A percentile compares a stretch with the other conserved stretches of the same genome.
These are phyloP conservation scores for Curvularia hawaiiensis DNA, from an alignment of 2,329 filamentous ascomycete species.

Conservation along the genomic window DNA sequence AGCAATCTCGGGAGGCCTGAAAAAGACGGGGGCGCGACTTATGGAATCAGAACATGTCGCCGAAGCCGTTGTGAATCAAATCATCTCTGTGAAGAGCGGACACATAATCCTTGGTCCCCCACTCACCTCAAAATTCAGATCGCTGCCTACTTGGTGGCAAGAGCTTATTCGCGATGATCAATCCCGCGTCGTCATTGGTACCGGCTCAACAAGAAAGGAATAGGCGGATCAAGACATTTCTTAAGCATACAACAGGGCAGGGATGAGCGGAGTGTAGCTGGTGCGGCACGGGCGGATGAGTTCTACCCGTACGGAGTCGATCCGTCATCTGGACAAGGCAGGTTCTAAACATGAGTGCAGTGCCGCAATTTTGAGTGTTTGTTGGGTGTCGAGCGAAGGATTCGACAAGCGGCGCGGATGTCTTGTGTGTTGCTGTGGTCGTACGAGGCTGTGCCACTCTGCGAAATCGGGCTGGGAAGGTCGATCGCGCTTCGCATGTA, in stretches of 20 bases:
- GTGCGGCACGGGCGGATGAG: constrained; percentile 4
- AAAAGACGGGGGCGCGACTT: constrained; percentile 38
- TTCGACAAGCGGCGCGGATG: neutral
- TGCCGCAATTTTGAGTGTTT: constrained; percentile 7
- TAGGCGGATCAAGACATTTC: constrained; percentile 14
- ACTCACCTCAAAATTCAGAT: constrained; percentile 31
- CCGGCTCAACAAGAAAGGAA: constrained; percentile 31
- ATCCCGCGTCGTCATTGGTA: constrained; percentile 36
- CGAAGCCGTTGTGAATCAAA: constrained; percentile 52
- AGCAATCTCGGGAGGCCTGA: constrained; percentile 38
- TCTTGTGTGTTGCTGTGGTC: neutral
- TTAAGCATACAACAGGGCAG: constrained; percentile 1
- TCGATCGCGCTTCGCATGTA: constrained; percentile 5
- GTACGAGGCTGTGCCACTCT: constrained; percentile 6
- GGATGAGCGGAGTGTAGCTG: neutral
- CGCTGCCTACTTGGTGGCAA: constrained; percentile 43
- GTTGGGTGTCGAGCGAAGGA: neutral
- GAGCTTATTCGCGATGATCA: constrained; percentile 40
- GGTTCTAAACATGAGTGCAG: constrained; percentile 3
- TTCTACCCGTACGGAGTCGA: constrained; percentile 9
- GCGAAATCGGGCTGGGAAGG: constrained; percentile 1
- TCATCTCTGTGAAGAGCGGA: constrained; percentile 48
- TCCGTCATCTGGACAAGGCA: neutral
- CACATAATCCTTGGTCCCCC: constrained; percentile 49
- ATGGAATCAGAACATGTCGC: constrained; percentile 49